A percentile compares a stretch with the other conserved stretches of the same genome.
Conservation (phyloP, 306 rosid species). For the Astragalus membranaceus region DNA sequence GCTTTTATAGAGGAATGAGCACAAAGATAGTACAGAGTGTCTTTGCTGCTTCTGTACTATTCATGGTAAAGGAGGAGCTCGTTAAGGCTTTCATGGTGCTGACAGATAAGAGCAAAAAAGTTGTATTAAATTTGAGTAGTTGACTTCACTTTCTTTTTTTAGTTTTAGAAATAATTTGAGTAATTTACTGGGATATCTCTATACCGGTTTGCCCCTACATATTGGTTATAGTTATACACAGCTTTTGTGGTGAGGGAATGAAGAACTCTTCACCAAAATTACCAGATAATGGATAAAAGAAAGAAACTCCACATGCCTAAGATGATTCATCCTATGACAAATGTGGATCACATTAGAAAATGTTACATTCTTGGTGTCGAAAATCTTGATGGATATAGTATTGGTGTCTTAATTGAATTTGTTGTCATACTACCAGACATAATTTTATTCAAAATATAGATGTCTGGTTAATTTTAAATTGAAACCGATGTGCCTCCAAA, state of each 20-base stretch:
- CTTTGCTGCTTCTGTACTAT: conserved; percentile 79
- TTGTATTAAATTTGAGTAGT: conserved; percentile 2
- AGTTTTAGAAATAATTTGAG: background rate
- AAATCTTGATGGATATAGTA: too few relatives aligned
- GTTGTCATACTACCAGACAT: too few relatives aligned
- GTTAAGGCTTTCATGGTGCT: conserved; percentile 49
- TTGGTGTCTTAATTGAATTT: too few relatives aligned
- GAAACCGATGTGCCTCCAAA: too few relatives aligned
- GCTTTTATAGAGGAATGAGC: conserved; percentile 83
- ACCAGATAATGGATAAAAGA: conserved; percentile 4
- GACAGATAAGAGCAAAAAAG: conserved; percentile 34
- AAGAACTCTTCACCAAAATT: background rate
- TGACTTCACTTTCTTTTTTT: conserved; percentile 11
- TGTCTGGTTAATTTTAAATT: too few relatives aligned
- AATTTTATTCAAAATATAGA: too few relatives aligned
- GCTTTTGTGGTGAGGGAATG: too few relatives aligned
- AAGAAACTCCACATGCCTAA: background rate
- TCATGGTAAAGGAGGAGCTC: conserved; percentile 81
- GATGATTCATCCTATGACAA: too few relatives aligned
- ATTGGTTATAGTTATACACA: too few relatives aligned
- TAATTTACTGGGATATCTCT: background rate
- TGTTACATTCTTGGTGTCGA: too few relatives aligned
- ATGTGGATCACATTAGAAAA: too few relatives aligned
- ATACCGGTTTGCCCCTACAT: too few relatives aligned
- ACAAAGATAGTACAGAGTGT: conserved; percentile 83